Evolutionary conservation across 805 yeast species (phyloP), one percentile per base, ranked within the genome.

Genomic region (Babjeviella inositovora): DNA sequence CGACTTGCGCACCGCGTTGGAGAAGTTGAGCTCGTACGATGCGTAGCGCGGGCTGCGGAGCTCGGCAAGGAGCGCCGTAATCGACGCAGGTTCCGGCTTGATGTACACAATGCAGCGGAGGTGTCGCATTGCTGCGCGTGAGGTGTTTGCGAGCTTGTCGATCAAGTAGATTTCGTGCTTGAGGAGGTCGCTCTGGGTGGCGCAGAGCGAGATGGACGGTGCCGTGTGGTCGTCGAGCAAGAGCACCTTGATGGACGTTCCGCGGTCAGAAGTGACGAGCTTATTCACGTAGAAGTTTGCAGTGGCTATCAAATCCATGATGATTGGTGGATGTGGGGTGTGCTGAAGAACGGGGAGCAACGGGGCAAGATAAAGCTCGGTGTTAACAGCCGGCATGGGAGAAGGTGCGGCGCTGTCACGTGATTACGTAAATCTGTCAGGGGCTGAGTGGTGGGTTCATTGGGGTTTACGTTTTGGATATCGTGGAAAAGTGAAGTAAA

Each of bases 101-200:
- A 82, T 54, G 39, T 80, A 85, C 9, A 79, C 74, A 9, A 84
- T 52, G 44, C 96, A 84, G 35, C 70, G 68, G 37, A 90, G 49
- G 39, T 85, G 93, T 28, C 84, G 70, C 62, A 85, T 62, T 19
- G 10, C 10, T 10, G 8, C n/a, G 11, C 10, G 13, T 57, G 11
- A 55, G 35, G 11, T 8, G 21, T 10, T 8, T 8, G n/a, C 8
- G 33, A 48, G 38, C 38, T 11, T 38, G 38, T 82, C 95, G 21
- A 82, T 72, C 23, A 90, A 56, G 29, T 79, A 82, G n/a, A 90
- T 67, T 31, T 87, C 93, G 34, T 80, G 66, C 33, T 75, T 70
- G 18, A 90, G 58, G 21, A 90, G 57, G 26, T 72, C 77, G 3
- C 92, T 73, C 43, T 90, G 98, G 3, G 95, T 77, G 14, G 92